phyloP scores from a whole-genome alignment of 2,329 filamentous ascomycete species.

The Periglandula ipomoeae region DNA sequence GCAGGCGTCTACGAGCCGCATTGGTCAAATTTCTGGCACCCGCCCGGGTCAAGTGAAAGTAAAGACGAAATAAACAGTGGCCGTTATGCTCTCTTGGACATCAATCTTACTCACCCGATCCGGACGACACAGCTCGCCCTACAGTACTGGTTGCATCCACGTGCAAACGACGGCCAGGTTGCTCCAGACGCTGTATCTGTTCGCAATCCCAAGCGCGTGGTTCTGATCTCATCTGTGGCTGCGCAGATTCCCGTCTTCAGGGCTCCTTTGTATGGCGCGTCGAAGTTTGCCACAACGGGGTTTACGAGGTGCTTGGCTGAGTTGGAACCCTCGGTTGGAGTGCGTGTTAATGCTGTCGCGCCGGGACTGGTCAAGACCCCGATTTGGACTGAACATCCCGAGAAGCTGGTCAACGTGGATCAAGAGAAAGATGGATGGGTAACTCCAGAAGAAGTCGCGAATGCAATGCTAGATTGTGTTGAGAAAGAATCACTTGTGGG shows the following conservation, averaged over 20 bases:
- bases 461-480: slow-evolving; percentile 32
- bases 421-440: slow-evolving; percentile 28
- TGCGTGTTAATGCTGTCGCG: slow-evolving; percentile 34
- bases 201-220: slow-evolving; percentile 24
- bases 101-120: slow-evolving; percentile 34
- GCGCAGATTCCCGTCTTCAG: slow-evolving; percentile 24
- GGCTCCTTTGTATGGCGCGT: slow-evolving; percentile 29
- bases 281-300: slow-evolving; percentile 29
- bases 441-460: slow-evolving; percentile 31
- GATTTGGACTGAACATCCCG: slow-evolving; percentile 34
- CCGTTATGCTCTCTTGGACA: slow-evolving; percentile 27
- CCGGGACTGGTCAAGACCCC: slow-evolving; percentile 36
- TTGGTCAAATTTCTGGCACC: slow-evolving; percentile 33
- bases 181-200: slow-evolving; percentile 10
- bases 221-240: slow-evolving; percentile 29
- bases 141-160: background rate
- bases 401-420: slow-evolving; percentile 31
- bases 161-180: background rate
- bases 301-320: slow-evolving; percentile 31
- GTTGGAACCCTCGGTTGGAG: slow-evolving; percentile 22
- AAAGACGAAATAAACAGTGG: slow-evolving; percentile 20
- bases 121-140: slow-evolving; percentile 31
- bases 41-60: slow-evolving; percentile 26
- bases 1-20: slow-evolving; percentile 38
- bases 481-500: slow-evolving; percentile 24